A percentile compares a stretch with the other conserved stretches of the same genome.
Evolutionary conservation across 1,284 basidiomycete genomes (phyloP).

Genomic region (Neotropicomus parvogracilis): DNA sequence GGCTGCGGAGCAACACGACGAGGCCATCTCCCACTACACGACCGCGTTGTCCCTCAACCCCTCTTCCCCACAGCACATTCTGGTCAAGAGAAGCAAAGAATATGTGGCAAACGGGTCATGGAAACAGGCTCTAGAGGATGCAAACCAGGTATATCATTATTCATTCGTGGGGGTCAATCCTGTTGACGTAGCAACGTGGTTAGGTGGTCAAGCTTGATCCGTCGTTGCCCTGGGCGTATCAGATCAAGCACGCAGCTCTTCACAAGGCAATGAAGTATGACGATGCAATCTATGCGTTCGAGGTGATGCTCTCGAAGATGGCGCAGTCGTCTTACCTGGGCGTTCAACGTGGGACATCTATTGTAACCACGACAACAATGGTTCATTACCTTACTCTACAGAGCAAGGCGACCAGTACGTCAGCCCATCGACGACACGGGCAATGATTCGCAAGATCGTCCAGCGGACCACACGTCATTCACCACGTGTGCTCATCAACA

Average conservation of each 20-base stretch:
- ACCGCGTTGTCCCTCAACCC: background rate
- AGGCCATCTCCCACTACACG: background rate
- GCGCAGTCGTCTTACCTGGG: background rate
- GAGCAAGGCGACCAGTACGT: background rate
- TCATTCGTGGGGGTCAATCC: background rate
- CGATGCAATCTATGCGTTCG: background rate
- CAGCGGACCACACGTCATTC: background rate
- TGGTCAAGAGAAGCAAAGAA: background rate
- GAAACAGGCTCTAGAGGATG: background rate
- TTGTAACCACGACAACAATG: background rate
- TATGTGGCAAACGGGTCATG: background rate
- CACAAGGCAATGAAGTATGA: background rate
- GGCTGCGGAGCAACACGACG: background rate
- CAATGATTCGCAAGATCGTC: background rate
- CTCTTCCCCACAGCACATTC: background rate
- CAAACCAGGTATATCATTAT: background rate
- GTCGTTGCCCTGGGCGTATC: background rate
- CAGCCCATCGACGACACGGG: background rate
- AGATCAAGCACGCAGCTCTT: background rate
- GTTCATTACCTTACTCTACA: background rate
- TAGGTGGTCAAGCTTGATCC: background rate
- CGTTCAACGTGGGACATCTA: background rate
- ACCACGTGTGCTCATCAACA: background rate
- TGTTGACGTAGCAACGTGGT: background rate
- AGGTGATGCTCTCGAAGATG: background rate